Evolutionary conservation across 2,329 filamentous ascomycete species (phyloP), one percentile per base, ranked within the genome.

Genomic region (Sporothrix curviconia): DNA sequence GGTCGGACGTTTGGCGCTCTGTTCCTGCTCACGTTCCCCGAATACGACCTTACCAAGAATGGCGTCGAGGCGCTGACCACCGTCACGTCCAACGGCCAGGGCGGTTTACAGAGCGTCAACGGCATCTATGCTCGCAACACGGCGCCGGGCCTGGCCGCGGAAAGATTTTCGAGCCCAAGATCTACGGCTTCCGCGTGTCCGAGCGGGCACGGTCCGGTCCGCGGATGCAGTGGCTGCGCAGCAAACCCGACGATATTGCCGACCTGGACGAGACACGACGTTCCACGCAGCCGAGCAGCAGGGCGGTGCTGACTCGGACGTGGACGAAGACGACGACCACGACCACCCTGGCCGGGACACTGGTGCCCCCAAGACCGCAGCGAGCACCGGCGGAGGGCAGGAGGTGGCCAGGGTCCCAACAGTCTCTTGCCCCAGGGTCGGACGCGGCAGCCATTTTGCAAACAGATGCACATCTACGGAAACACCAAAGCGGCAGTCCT

Each of bases 1-100:
- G 94, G 94, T 49, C 92, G 94, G 55, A 99, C 94, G 0, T 99
- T 99, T 71, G 92, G 92, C 61, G 91, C 91, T 46, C 84, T 99
- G 59, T 99, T 99, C 76, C 90, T 99, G 70, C 92, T 99, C 78
- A 99, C 92, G 39, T 99, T 97, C 72, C 92, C 94, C 36, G 94
- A 99, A 69, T 88, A 96, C 68, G 91, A 96, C 65, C 84, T 97
- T 59, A 86, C 85, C 32, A 86, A 87, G 67, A 84, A 84, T 65
- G 85, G 85, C 57, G 75, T 78, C 55, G 81, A 86, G 51, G 74
- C 80, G n/a, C 73, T 87, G 15, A 71, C 72, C 62, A 65, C 64
- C 62, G 37, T 65, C 63, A n/a, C 60, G 55, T 58, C 60, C 57
- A 57, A 50, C 55, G 39, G 30, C 40, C 49, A 44, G 37, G 53